A percentile compares a stretch with the other conserved stretches of the same genome.
Conservation (phyloP, 2,329 filamentous ascomycete species). For the Gliomastix tumulicola region DNA sequence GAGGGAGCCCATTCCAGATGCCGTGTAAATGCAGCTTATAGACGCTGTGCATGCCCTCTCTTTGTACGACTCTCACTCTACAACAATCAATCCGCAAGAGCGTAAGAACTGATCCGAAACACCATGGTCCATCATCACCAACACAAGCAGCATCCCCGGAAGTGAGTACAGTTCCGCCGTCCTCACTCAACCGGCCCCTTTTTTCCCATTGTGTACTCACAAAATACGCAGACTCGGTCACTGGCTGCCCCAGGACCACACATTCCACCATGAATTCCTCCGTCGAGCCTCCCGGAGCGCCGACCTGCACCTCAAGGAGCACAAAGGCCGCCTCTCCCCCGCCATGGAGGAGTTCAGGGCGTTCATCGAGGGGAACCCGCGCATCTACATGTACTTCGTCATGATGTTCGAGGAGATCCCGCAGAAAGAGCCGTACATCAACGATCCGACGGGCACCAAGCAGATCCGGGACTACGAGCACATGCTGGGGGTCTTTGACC, state of each 20-base stretch:
- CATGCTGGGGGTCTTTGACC: slow-evolving; percentile 60
- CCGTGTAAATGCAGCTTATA: too few relatives aligned
- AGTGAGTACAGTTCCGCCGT: too few relatives aligned
- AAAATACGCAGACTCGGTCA: slow-evolving; percentile 41
- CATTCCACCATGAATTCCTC: slow-evolving; percentile 58
- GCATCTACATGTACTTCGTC: slow-evolving; percentile 59
- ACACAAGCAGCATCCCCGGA: too few relatives aligned
- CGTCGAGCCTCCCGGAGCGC: slow-evolving; percentile 45
- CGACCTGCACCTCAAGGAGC: slow-evolving; percentile 37
- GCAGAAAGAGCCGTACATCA: slow-evolving; percentile 47
- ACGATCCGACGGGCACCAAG: slow-evolving; percentile 53
- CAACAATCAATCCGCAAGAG: too few relatives aligned
- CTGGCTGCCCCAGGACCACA: slow-evolving; percentile 60
- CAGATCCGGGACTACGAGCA: slow-evolving; percentile 61
- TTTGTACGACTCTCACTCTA: too few relatives aligned
- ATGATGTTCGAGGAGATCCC: slow-evolving; percentile 66
- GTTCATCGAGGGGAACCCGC: slow-evolving; percentile 56
- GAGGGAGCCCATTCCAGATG: too few relatives aligned
- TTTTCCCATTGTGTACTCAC: not conserved
- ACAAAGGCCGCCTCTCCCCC: too few relatives aligned
- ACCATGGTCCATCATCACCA: too few relatives aligned
- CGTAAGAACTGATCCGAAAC: too few relatives aligned
- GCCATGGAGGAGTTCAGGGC: slow-evolving; percentile 58
- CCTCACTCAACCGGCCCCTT: too few relatives aligned
- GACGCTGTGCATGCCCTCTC: too few relatives aligned